phyloP scores from a whole-genome alignment of 2,329 filamentous ascomycete genomes.

The Exophiala sp. region DNA sequence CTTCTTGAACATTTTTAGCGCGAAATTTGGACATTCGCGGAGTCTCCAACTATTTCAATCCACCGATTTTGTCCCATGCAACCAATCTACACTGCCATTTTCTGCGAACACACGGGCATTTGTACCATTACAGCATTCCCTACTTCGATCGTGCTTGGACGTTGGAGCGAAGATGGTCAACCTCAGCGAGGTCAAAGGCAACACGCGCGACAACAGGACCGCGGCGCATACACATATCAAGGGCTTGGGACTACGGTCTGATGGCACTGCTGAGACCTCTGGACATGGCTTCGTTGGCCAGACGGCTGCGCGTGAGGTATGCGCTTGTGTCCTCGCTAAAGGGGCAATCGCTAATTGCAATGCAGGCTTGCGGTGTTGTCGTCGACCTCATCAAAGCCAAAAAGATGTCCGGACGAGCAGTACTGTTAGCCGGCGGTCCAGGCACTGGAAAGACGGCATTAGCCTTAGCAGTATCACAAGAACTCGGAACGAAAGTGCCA shows the following conservation, averaged over 20 bases:
- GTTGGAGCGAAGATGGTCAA: conserved; percentile 63
- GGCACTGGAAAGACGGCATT: conserved; percentile 97
- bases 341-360: conserved; percentile 2
- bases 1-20: conserved; percentile 12
- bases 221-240: conserved; percentile 98
- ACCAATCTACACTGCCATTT: neutral
- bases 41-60: neutral
- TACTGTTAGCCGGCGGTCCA: conserved; percentile 88
- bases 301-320: conserved; percentile 78
- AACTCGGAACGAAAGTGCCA: conserved; percentile 95
- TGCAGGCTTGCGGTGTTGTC: conserved; percentile 87
- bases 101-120: neutral
- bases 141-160: neutral
- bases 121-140: neutral
- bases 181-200: conserved; percentile 92
- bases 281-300: conserved; percentile 88
- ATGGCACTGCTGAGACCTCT: conserved; percentile 80
- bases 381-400: conserved; percentile 94
- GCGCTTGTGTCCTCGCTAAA: conserved; percentile 20
- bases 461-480: conserved; percentile 91
- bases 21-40: neutral
- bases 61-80: neutral
- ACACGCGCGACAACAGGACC: conserved; percentile 90
- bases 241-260: conserved; percentile 78
- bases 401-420: conserved; percentile 95